Conservation (phyloP, 1,284 basidiomycete species). For the Trametes hirsuta region DNA sequence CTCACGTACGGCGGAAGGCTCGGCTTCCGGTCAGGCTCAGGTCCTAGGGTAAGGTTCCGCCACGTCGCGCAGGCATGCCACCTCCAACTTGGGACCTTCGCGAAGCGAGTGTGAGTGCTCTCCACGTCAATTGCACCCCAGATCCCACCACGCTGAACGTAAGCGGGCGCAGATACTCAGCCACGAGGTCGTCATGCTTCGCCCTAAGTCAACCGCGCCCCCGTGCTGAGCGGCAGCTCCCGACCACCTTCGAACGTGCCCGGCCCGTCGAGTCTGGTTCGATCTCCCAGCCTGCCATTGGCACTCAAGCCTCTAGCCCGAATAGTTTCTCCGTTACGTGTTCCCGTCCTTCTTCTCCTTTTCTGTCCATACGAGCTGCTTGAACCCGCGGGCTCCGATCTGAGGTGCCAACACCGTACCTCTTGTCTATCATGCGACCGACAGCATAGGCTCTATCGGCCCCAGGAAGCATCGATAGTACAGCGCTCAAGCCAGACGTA, state of each 20-base stretch:
- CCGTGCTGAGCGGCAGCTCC: neutral
- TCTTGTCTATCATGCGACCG: too few species aligned
- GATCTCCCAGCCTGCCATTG: neutral
- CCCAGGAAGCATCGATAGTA: too few species aligned
- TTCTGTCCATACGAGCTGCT: neutral
- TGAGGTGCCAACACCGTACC: too few species aligned
- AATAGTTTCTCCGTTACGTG: neutral
- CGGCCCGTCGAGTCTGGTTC: neutral
- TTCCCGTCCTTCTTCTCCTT: neutral
- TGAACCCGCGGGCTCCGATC: too few species aligned
- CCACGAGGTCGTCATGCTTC: conserved; percentile 6
- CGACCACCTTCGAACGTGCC: neutral
- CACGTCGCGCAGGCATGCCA: neutral
- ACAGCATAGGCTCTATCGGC: too few species aligned
- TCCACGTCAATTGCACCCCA: conserved; percentile 1
- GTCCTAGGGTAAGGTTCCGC: neutral
- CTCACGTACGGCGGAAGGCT: neutral
- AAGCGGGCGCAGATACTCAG: conserved; percentile 6
- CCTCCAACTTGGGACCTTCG: conserved; percentile 2
- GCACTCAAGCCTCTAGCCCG: neutral
- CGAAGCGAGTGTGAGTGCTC: conserved; percentile 1
- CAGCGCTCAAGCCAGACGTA: too few species aligned
- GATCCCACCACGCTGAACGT: neutral
- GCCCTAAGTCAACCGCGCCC: conserved; percentile 1
- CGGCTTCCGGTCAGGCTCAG: neutral